Percentiles rank a stretch among this genome's conserved stretches.
Conservation (phyloP, 495 filamentous ascomycete genomes). For the Saxophila tyrrhenica region DNA sequence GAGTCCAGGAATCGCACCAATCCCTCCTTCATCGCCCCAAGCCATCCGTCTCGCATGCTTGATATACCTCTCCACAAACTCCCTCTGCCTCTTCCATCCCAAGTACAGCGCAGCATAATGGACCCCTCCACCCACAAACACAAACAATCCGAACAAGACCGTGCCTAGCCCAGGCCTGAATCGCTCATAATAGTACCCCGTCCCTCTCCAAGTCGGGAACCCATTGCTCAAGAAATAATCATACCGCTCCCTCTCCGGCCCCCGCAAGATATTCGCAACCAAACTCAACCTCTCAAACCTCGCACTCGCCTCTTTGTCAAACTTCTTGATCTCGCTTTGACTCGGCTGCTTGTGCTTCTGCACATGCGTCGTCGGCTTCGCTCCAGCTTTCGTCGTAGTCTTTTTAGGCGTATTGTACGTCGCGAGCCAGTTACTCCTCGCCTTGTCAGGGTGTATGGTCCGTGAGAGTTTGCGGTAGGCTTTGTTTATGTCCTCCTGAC, state of each 20-base stretch:
- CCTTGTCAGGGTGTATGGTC: constrained; percentile 86
- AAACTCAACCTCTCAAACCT: constrained; percentile 72
- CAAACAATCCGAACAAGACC: constrained; percentile 71
- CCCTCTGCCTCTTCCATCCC: constrained; percentile 74
- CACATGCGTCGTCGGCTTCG: constrained; percentile 18
- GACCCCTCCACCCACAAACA: constrained; percentile 69
- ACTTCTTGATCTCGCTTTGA: constrained; percentile 57
- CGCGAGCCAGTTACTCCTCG: constrained; percentile 67
- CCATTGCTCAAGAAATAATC: constrained; percentile 91
- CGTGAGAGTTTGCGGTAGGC: constrained; percentile 81
- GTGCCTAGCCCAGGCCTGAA: constrained; percentile 82
- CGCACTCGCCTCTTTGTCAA: constrained; percentile 63
- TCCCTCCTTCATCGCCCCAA: constrained; percentile 68
- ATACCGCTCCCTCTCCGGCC: constrained; percentile 70
- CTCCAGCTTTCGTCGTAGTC: constrained; percentile 46
- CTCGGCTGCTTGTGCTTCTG: constrained; percentile 58
- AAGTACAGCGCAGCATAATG: constrained; percentile 79
- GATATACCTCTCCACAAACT: constrained; percentile 86
- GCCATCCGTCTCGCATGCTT: constrained; percentile 76
- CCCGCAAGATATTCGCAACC: constrained; percentile 74
- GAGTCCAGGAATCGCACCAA: constrained; percentile 56
- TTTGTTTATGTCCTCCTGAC: constrained; percentile 81
- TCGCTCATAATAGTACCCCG: constrained; percentile 92
- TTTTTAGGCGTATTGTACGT: constrained; percentile 48
- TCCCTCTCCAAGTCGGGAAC: constrained; percentile 92